phyloP scores from a whole-genome alignment of 108 stramenopile species.

The Skeletonema tropicum region DNA sequence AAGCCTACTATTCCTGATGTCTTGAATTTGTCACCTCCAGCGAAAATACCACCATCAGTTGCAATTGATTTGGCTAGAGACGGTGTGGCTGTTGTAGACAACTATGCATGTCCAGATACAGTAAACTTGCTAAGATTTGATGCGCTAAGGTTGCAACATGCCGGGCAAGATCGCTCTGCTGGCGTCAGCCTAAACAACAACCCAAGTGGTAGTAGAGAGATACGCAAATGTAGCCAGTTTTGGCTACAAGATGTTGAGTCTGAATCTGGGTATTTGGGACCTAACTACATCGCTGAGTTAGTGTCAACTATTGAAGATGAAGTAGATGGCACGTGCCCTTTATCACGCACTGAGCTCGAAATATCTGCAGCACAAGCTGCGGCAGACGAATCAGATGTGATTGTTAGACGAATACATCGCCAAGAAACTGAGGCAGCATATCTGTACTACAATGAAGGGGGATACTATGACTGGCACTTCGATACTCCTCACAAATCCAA shows the following conservation, averaged over 20 bases:
- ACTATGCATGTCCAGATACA: constrained; percentile 13
- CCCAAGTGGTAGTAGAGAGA: background rate
- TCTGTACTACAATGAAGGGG: constrained; percentile 11
- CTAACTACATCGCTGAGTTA: constrained; percentile 4
- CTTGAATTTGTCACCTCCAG: constrained; percentile 1
- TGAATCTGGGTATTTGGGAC: constrained; percentile 4
- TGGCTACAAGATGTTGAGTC: constrained; percentile 4
- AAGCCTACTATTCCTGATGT: constrained; percentile 1
- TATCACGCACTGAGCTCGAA: constrained; percentile 1
- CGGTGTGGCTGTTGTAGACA: constrained; percentile 6
- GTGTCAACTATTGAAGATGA: constrained; percentile 9
- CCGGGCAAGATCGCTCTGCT: background rate
- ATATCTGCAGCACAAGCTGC: background rate
- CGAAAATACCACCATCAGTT: constrained; percentile 4
- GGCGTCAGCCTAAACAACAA: background rate
- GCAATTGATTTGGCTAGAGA: constrained; percentile 7
- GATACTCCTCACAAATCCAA: background rate
- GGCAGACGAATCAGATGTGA: background rate
- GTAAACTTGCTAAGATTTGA: constrained; percentile 6
- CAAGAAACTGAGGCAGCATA: constrained; percentile 15
- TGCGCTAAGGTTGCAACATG: constrained; percentile 8
- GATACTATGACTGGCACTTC: constrained; percentile 16
- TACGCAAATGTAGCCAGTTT: background rate
- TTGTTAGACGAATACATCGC: background rate
- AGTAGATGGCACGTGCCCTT: constrained; percentile 4